These are phyloP conservation scores for Cladorrhinum samala DNA, from an alignment of 495 filamentous ascomycete species.

Conservation along the genomic window DNA sequence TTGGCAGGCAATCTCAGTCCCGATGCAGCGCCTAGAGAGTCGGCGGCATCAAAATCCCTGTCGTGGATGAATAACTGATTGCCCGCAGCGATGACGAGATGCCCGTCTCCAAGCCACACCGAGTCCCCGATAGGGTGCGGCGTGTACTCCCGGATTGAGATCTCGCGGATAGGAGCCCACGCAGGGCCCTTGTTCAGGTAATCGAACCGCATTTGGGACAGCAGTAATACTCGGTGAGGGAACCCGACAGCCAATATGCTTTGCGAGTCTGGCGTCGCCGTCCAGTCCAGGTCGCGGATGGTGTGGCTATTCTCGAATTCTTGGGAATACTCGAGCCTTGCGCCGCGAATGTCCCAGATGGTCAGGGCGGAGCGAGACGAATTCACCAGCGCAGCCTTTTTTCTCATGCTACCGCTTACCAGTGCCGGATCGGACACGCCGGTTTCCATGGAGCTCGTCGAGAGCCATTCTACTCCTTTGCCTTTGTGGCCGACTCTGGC, in stretches of 20 bases:
- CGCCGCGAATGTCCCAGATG: conserved; percentile 84
- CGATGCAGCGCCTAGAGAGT: conserved; percentile 48
- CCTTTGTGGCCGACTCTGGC: conserved; percentile 59
- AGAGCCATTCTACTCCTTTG: conserved; percentile 68
- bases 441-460: conserved; percentile 78
- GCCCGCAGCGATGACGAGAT: conserved; percentile 80
- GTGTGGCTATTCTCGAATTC: conserved; percentile 65
- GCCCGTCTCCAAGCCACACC: conserved; percentile 78
- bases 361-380: conserved; percentile 66
- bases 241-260: conserved; percentile 91
- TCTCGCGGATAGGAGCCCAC: conserved; percentile 80
- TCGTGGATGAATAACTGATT: conserved; percentile 91
- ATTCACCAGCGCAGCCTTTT: conserved; percentile 82
- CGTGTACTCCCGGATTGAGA: conserved; percentile 73
- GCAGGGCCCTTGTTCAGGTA: conserved; percentile 86
- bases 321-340: conserved; percentile 74
- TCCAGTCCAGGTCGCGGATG: conserved; percentile 90
- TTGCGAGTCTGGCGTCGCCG: conserved; percentile 84
- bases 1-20: conserved; percentile 53
- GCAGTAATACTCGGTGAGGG: conserved; percentile 70
- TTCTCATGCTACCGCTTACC: conserved; percentile 77
- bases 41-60: conserved; percentile 58
- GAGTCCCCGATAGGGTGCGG: conserved; percentile 92
- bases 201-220: conserved; percentile 92
- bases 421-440: conserved; percentile 66